Evolutionary conservation across 176 grass and related monocot genomes (phyloP).

Genomic region (Paspalum notatum): DNA sequence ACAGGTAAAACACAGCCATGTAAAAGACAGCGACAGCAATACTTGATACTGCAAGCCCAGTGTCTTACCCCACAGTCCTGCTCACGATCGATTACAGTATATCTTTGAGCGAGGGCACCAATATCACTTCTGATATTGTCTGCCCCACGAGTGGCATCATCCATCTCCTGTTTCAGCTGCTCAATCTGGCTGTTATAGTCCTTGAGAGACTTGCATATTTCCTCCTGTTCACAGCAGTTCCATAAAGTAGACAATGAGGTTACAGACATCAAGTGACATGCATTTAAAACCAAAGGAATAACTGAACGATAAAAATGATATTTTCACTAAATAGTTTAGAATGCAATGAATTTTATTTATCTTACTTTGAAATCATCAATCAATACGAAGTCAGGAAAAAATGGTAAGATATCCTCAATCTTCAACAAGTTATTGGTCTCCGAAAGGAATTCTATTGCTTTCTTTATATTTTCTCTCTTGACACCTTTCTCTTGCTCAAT

Average conservation of each 20-base stretch:
- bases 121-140: constrained; percentile 97
- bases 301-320: neutral
- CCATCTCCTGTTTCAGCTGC: constrained; percentile 92
- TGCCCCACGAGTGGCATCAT: constrained; percentile 91
- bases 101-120: constrained; percentile 93
- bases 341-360: constrained; percentile 1
- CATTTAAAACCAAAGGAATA: constrained; percentile 14
- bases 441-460: constrained; percentile 93
- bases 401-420: constrained; percentile 98
- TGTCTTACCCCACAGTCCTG: constrained; percentile 89
- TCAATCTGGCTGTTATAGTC: constrained; percentile 98
- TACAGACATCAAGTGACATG: neutral
- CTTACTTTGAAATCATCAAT: constrained; percentile 99
- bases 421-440: constrained; percentile 92
- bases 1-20: neutral
- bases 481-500: constrained; percentile 98
- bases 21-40: neutral
- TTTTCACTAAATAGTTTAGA: constrained; percentile 16
- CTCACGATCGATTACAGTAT: constrained; percentile 80
- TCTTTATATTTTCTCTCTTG: constrained; percentile 98
- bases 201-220: constrained; percentile 96
- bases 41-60: neutral
- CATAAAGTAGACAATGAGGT: constrained; percentile 15
- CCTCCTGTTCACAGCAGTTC: constrained; percentile 59
- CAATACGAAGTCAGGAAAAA: constrained; percentile 97